A percentile compares a stretch with the other conserved stretches of the same genome.
These are phyloP conservation scores for Aspergillus ochraceoroseus DNA, from an alignment of 2,329 filamentous ascomycete genomes.

Conservation along the genomic window DNA sequence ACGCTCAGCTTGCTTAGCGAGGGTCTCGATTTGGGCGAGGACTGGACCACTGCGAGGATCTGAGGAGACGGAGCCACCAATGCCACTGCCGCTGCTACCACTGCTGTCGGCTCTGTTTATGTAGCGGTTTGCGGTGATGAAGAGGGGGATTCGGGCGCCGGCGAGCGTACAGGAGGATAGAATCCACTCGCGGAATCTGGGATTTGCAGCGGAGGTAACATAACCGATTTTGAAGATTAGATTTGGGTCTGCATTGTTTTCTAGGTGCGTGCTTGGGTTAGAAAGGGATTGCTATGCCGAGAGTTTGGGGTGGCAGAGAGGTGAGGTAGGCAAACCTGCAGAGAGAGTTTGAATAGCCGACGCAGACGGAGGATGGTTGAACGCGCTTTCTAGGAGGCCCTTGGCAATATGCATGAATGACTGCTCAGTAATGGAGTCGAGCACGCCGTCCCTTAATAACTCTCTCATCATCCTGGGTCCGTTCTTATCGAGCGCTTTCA, in stretches of 20 bases:
- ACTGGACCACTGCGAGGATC: constrained; percentile 6
- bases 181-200: constrained; percentile 20
- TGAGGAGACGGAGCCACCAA: background rate
- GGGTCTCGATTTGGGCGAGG: constrained; percentile 21
- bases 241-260: constrained; percentile 21
- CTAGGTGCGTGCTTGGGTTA: background rate
- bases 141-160: constrained; percentile 19
- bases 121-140: constrained; percentile 14
- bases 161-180: constrained; percentile 22
- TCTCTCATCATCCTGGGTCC: constrained; percentile 1
- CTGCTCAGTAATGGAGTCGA: constrained; percentile 10
- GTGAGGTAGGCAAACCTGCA: constrained; percentile 9
- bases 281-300: no score
- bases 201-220: constrained; percentile 4
- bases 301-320: no score
- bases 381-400: constrained; percentile 16
- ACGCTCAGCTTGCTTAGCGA: constrained; percentile 21
- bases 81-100: background rate
- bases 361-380: constrained; percentile 11
- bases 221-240: constrained; percentile 25
- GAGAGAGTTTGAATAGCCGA: constrained; percentile 10
- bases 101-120: constrained; percentile 5
- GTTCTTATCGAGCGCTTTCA: constrained; percentile 2
- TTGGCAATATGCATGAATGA: constrained; percentile 19
- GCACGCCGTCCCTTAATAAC: constrained; percentile 2